These are phyloP conservation scores for Pythium volutum DNA, from an alignment of 352 stramenopile species.

Conservation along the genomic window DNA sequence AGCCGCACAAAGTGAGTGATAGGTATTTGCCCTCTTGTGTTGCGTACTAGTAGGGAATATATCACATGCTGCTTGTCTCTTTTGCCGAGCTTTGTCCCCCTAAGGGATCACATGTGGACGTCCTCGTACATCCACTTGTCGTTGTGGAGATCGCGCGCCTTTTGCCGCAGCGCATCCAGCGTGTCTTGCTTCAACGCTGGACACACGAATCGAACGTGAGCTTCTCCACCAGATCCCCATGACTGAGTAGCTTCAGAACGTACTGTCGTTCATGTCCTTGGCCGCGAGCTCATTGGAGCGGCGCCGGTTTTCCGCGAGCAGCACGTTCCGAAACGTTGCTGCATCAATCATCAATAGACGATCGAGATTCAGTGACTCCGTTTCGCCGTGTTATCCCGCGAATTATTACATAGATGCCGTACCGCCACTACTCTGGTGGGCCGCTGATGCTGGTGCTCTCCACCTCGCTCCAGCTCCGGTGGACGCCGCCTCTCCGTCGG, in stretches of 20 bases:
- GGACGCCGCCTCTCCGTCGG: constrained; percentile 5
- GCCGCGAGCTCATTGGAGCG: constrained; percentile 45
- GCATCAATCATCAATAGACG: neutral
- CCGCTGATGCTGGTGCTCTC: neutral
- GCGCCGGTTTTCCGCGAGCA: constrained; percentile 54
- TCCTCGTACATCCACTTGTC: constrained; percentile 81
- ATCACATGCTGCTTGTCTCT: neutral
- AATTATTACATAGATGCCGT: constrained; percentile 2
- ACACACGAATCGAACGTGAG: no score
- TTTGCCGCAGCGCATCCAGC: constrained; percentile 45
- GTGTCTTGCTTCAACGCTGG: constrained; percentile 56
- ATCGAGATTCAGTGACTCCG: neutral
- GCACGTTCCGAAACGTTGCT: constrained; percentile 28
- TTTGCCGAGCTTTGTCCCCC: no score
- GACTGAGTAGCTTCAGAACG: neutral
- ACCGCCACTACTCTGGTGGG: constrained; percentile 27
- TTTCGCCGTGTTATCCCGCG: neutral
- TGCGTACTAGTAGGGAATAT: no score
- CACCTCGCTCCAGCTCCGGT: constrained; percentile 2
- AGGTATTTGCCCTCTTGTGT: no score
- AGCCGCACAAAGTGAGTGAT: neutral
- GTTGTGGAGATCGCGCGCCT: constrained; percentile 53
- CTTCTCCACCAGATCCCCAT: neutral
- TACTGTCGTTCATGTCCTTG: constrained; percentile 44
- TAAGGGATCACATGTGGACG: constrained; percentile 46